These are phyloP conservation scores for Xylaria sp. DNA, from an alignment of 2,329 filamentous ascomycete genomes.

Conservation along the genomic window DNA sequence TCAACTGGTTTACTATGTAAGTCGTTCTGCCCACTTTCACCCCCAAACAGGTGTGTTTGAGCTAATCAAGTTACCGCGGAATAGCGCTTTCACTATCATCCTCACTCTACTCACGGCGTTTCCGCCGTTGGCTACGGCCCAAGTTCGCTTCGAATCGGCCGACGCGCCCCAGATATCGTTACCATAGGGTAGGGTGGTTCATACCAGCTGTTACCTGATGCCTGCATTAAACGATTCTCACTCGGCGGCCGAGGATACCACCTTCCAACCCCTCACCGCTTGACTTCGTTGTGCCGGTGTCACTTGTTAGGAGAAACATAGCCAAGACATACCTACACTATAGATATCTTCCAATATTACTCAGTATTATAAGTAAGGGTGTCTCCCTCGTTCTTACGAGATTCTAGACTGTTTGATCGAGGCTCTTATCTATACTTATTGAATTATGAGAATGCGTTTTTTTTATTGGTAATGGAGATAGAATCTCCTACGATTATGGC, in stretches of 20 bases:
- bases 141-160: slow-evolving; percentile 20
- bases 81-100: slow-evolving; percentile 21
- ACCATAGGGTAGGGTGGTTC: slow-evolving; percentile 3
- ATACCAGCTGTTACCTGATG: not conserved
- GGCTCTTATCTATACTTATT: not conserved
- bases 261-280: not conserved
- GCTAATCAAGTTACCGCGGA: not conserved
- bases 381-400: not conserved
- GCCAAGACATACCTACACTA: too few relatives aligned
- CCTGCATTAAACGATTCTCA: not conserved
- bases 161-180: slow-evolving; percentile 2
- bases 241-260: too few relatives aligned
- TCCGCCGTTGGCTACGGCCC: slow-evolving; percentile 13
- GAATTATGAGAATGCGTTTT: not conserved
- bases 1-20: slow-evolving; percentile 22
- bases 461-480: not conserved
- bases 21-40: not conserved
- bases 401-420: not conserved
- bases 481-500: not conserved
- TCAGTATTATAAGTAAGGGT: not conserved
- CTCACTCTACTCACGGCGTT: slow-evolving; percentile 14
- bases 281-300: not conserved
- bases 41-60: not conserved
- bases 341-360: not conserved
- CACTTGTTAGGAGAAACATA: not conserved